These are phyloP conservation scores for Lotmaria passim DNA, from an alignment of 208 protist species.

Conservation along the genomic window DNA sequence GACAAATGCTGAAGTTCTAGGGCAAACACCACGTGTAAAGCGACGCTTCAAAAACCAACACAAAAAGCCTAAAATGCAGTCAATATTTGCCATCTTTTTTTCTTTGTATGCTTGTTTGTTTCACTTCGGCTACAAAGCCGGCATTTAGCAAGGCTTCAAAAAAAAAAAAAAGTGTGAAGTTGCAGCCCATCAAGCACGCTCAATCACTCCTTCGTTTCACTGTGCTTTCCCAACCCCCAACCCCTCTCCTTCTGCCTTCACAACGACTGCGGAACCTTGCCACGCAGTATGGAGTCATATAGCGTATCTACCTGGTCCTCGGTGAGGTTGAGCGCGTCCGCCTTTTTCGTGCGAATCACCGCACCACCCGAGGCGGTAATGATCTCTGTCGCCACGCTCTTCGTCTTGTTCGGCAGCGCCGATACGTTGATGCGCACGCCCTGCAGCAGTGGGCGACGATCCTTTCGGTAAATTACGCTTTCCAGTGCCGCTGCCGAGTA, in stretches of 20 bases:
- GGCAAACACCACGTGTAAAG: too few species aligned
- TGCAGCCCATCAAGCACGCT: too few species aligned
- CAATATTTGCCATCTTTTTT: too few species aligned
- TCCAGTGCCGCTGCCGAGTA: constrained; percentile 56
- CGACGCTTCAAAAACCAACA: too few species aligned
- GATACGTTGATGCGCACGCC: constrained; percentile 52
- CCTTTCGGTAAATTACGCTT: constrained; percentile 48
- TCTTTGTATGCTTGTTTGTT: too few species aligned
- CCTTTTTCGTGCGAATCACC: constrained; percentile 32
- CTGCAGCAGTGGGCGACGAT: constrained; percentile 42
- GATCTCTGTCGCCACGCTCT: constrained; percentile 65
- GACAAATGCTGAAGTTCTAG: too few species aligned
- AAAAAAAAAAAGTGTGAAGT: too few species aligned
- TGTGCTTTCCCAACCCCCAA: neutral
- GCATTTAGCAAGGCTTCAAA: too few species aligned
- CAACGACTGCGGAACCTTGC: constrained; percentile 17
- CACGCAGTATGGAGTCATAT: constrained; percentile 76
- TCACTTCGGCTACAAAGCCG: too few species aligned
- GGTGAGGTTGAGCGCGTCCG: constrained; percentile 27
- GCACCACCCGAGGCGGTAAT: constrained; percentile 70
- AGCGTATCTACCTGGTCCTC: constrained; percentile 57
- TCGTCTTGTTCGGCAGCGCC: constrained; percentile 43
- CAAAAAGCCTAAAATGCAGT: too few species aligned
- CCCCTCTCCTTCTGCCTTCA: neutral
- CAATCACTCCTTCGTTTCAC: neutral